phyloP scores from a whole-genome alignment of 177 flowering plant genomes.

The Telopea speciosissima region DNA sequence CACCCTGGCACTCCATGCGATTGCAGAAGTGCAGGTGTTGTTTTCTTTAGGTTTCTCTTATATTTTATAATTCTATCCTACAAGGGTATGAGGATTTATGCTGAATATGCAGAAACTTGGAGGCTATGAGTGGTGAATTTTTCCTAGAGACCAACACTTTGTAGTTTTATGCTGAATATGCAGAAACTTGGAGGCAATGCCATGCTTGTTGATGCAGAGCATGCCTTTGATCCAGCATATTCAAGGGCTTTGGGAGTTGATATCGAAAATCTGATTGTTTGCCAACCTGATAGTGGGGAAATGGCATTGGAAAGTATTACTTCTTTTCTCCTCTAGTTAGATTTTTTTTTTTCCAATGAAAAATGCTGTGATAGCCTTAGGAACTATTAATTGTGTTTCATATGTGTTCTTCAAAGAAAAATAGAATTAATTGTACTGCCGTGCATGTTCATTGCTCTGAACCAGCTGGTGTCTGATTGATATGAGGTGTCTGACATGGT shows the following conservation, averaged over 20 bases:
- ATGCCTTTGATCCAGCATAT: constrained; percentile 98
- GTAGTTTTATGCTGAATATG: constrained; percentile 18
- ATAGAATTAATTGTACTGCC: too few relatives aligned
- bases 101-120: neutral
- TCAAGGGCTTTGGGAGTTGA: constrained; percentile 93
- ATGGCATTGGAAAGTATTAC: constrained; percentile 96
- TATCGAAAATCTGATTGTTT: constrained; percentile 89
- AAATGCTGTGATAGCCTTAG: neutral
- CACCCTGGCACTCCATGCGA: constrained; percentile 94
- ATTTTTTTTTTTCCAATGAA: neutral
- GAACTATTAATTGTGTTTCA: neutral
- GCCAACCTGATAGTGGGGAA: constrained; percentile 98
- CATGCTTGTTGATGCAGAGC: constrained; percentile 99
- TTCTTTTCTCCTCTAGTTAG: neutral
- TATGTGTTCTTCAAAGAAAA: too few relatives aligned
- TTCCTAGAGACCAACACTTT: constrained; percentile 16
- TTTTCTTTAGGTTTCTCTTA: constrained; percentile 2
- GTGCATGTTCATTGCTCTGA: neutral
- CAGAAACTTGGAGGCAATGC: constrained; percentile 96
- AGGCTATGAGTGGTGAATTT: neutral
- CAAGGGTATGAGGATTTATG: neutral
- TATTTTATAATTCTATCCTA: constrained; percentile 1
- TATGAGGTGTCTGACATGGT: neutral
- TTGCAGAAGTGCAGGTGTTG: constrained; percentile 97
- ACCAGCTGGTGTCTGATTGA: neutral